Conservation (phyloP, 257 asterid species). For the Solanum infundibuliforme region DNA sequence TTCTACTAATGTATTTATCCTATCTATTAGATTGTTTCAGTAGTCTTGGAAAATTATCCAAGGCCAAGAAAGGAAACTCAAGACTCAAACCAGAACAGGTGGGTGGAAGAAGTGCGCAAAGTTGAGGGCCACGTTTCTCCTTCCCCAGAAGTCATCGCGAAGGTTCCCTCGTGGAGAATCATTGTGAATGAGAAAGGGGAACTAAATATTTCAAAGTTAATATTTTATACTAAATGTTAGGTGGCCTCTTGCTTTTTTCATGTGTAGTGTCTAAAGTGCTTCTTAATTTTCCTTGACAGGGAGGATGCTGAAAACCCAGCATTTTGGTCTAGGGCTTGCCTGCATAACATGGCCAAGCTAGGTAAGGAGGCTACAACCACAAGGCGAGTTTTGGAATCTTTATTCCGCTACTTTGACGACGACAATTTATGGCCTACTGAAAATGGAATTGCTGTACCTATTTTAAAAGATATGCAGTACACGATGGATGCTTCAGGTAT, state of each 20-base stretch:
- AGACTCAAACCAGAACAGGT: conserved; percentile 28
- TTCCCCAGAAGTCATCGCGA: conserved; percentile 29
- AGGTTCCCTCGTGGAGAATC: conserved; percentile 67
- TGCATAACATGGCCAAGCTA: conserved; percentile 88
- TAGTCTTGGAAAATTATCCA: conserved; percentile 81
- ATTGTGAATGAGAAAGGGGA: conserved; percentile 72
- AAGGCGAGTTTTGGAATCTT: conserved; percentile 94
- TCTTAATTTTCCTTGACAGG: conserved; percentile 28
- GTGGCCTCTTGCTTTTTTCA: conserved; percentile 1
- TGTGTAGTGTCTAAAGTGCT: conserved; percentile 4
- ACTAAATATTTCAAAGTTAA: conserved; percentile 59
- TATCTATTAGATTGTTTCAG: conserved; percentile 79
- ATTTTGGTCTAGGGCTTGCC: conserved; percentile 90
- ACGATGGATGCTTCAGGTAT: conserved; percentile 86
- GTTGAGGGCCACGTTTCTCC: conserved; percentile 47
- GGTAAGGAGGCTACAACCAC: conserved; percentile 95
- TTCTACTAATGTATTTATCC: not conserved
- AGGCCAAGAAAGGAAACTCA: conserved; percentile 41
- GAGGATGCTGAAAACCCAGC: conserved; percentile 65
- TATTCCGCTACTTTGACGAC: conserved; percentile 74
- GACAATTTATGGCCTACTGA: conserved; percentile 67
- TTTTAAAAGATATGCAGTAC: conserved; percentile 82
- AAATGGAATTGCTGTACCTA: conserved; percentile 74
- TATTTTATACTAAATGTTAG: conserved; percentile 13
- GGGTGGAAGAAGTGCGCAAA: conserved; percentile 61